Percentiles rank a stretch among this genome's conserved stretches.
Evolutionary conservation across 306 rosid genomes (phyloP).

Genomic region (Fagus crenata): DNA sequence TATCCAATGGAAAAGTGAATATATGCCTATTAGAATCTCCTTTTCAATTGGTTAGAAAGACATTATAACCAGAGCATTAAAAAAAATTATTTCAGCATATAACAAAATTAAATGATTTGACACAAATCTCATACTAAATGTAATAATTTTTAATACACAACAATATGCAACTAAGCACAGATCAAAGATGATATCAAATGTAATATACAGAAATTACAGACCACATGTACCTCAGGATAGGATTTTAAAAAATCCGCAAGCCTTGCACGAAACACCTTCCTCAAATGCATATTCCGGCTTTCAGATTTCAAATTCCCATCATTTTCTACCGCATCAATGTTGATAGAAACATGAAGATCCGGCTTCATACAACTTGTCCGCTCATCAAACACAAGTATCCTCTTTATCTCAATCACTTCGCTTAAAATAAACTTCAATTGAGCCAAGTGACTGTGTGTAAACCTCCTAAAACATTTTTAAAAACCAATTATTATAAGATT

Average conservation of each 20-base stretch:
- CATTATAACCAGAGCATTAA: neutral
- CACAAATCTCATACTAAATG: neutral
- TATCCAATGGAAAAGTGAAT: neutral
- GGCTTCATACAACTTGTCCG: constrained; percentile 65
- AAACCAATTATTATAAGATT: constrained; percentile 10
- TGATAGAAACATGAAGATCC: constrained; percentile 60
- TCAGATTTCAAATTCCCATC: constrained; percentile 32
- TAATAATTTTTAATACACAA: neutral
- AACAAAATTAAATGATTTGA: neutral
- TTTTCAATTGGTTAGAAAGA: neutral
- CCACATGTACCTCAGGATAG: constrained; percentile 58
- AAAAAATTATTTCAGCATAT: neutral
- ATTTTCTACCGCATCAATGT: constrained; percentile 35
- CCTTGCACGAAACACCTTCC: constrained; percentile 46
- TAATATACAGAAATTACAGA: neutral
- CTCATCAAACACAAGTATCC: constrained; percentile 48
- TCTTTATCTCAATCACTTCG: constrained; percentile 65
- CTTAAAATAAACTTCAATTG: constrained; percentile 70
- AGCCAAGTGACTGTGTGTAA: constrained; percentile 66
- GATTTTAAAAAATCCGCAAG: constrained; percentile 51
- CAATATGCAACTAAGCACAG: neutral
- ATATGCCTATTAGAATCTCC: neutral
- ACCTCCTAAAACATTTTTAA: constrained; percentile 55
- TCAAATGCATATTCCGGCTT: constrained; percentile 35
- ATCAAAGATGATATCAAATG: constrained; percentile 10